Base-by-base conservation (phyloP, 2,329 filamentous ascomycete species). In the Fusarium phyllophilum region DNA sequence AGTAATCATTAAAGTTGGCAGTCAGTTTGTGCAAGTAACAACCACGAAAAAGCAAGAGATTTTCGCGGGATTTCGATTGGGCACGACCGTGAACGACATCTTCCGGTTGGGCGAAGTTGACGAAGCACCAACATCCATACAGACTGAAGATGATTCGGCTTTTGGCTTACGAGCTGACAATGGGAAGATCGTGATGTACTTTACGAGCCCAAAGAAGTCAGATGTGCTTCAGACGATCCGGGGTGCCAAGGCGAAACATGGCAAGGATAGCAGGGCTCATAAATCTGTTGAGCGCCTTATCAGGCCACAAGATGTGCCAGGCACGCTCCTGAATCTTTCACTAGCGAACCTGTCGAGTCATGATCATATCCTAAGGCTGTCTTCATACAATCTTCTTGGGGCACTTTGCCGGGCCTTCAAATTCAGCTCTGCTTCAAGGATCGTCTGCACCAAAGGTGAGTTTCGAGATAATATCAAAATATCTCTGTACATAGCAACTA, bases 111-210 rank as follows among this genome's bases (percentile, higher is more conserved):
- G 89, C 8, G 91, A 93, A 62, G 87, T 93, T 20, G 91, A 93
- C 66, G 91, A 93, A 81, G 89, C 90, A 9, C 86, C 90, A 10
- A 89, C 89, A 6, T 89, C 89, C 6, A 89, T 91, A 61, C 87
- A 90, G 67, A 89, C 88, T 0, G 91, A 92, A 66, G 90, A 93
- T 66, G 90, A 92, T 72, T 89, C 89, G 7, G 88, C 90, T 4
- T 93, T 93, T 79, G 91, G 90, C 2, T 82, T 93, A 34, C 86
- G 90, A 56, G 90, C 90, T 6, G 91, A 93, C 75, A 91, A 90
- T 71, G 91, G 91, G 74, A 92, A 91, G 81, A 90, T 92, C 56
- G 88, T 92, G 60, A 92, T 93, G 90, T 92, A 90, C 78, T 93
- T 93, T 79, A 91, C 90, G 24, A 92, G 91, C 73, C 85, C 89